phyloP scores from a whole-genome alignment of 768 basidiomycete genomes.

The Gloeopeniophorella convolvens region DNA sequence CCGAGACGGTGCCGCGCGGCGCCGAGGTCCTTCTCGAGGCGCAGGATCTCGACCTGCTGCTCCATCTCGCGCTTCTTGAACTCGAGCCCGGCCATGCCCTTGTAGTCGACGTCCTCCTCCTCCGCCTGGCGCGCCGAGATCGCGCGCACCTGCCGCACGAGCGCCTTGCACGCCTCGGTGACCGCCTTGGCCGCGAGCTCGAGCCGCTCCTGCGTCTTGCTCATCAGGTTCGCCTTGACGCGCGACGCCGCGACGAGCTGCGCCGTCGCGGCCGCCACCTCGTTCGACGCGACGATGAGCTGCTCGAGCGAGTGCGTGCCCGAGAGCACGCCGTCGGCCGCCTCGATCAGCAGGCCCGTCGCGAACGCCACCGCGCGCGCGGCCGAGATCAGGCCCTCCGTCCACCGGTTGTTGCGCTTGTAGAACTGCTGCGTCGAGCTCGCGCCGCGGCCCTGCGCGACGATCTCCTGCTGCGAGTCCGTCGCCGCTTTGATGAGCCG shows the following conservation, averaged over 20 bases:
- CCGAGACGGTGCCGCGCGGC: conserved; percentile 78
- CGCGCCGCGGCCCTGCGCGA: conserved; percentile 89
- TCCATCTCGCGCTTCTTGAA: conserved; percentile 99
- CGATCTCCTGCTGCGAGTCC: conserved; percentile 97
- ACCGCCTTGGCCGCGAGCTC: conserved; percentile 97
- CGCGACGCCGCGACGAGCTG: conserved; percentile 98
- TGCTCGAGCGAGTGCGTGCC: conserved; percentile 97
- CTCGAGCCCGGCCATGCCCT: conserved; percentile 88
- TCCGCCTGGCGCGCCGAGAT: conserved; percentile 78
- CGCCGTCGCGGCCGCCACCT: conserved; percentile 94
- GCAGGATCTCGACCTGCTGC: conserved; percentile 97
- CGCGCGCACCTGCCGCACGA: conserved; percentile 94
- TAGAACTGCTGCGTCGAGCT: conserved; percentile 95
- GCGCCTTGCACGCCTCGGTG: conserved; percentile 93
- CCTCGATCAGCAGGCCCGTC: conserved; percentile 91
- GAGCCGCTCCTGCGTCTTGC: conserved; percentile 93
- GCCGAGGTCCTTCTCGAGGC: conserved; percentile 90
- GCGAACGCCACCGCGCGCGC: conserved; percentile 98
- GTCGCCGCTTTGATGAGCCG: conserved; percentile 95
- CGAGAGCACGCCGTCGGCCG: conserved; percentile 93
- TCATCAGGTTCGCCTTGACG: conserved; percentile 98
- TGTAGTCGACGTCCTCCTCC: conserved; percentile 79
- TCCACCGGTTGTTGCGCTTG: conserved; percentile 99
- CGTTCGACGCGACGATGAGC: conserved; percentile 99
- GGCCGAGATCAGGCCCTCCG: conserved; percentile 96